Evolutionary conservation across 2,329 filamentous ascomycete species (phyloP).

Genomic region (Xylaria arbuscula): DNA sequence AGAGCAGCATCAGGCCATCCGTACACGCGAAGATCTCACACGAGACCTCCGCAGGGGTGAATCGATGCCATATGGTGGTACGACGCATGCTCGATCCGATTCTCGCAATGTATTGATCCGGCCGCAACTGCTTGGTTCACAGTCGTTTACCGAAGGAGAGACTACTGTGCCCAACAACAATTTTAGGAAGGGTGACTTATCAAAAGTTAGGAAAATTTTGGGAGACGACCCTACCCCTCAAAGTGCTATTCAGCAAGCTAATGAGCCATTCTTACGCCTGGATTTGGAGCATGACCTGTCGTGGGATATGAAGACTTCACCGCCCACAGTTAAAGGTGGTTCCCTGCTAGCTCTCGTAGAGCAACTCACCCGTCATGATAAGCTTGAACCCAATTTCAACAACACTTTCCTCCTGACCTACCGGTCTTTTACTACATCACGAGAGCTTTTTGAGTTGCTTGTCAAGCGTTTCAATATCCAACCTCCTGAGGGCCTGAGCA

Average conservation of each 20-base stretch:
- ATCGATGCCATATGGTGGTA: constrained; percentile 64
- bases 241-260: constrained; percentile 61
- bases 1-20: constrained; percentile 48
- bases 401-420: constrained; percentile 98
- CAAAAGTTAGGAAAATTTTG: constrained; percentile 74
- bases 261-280: constrained; percentile 86
- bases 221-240: constrained; percentile 71
- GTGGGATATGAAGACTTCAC: constrained; percentile 84
- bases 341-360: constrained; percentile 91
- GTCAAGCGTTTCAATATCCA: constrained; percentile 93
- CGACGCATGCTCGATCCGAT: constrained; percentile 66
- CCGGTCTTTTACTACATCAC: constrained; percentile 89
- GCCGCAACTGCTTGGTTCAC: constrained; percentile 63
- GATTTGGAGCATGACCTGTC: constrained; percentile 91
- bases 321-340: constrained; percentile 85
- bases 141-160: constrained; percentile 74
- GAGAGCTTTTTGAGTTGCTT: constrained; percentile 91
- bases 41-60: constrained; percentile 68
- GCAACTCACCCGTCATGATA: constrained; percentile 94
- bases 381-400: constrained; percentile 94
- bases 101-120: constrained; percentile 60
- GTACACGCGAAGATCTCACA: constrained; percentile 58
- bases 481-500: constrained; percentile 82
- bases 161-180: constrained; percentile 56
- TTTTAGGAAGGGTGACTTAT: constrained; percentile 69